Evolutionary conservation across 139 green algal species (phyloP).

Genomic region (Closterium sp.): DNA sequence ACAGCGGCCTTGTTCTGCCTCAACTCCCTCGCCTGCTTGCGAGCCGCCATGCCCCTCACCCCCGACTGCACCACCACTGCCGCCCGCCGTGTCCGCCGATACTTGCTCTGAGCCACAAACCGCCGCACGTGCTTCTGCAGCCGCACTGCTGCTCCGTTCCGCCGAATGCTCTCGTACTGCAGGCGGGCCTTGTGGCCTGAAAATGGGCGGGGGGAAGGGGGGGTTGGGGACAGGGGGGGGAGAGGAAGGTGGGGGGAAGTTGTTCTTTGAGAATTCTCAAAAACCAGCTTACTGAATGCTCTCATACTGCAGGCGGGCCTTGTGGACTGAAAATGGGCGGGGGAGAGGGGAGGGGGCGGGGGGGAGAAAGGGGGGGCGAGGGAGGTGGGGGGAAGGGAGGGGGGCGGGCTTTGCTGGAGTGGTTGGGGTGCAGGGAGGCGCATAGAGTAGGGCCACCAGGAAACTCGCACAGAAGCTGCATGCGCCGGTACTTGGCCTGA

Average conservation of each 20-base stretch:
- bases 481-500: slow-evolving; percentile 47
- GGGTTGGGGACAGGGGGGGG: neutral
- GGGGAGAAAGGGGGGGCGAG: too few relatives aligned
- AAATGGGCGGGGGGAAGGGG: neutral
- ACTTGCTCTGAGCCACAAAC: slow-evolving; percentile 57
- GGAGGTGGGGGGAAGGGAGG: too few relatives aligned
- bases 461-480: too few relatives aligned
- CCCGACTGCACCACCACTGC: slow-evolving; percentile 41
- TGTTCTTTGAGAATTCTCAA: too few relatives aligned
- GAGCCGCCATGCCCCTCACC: slow-evolving; percentile 31
- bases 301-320: too few relatives aligned
- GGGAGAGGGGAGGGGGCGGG: neutral
- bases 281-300: too few relatives aligned
- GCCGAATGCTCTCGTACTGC: slow-evolving; percentile 21
- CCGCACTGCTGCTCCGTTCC: slow-evolving; percentile 12
- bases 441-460: too few relatives aligned
- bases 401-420: too few relatives aligned
- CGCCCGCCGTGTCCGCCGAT: slow-evolving; percentile 15
- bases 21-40: too few relatives aligned
- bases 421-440: too few relatives aligned
- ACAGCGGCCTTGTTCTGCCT: too few relatives aligned
- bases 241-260: neutral
- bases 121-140: slow-evolving; percentile 60
- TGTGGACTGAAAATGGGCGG: neutral
- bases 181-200: slow-evolving; percentile 40